Evolutionary conservation across 1,139 yeast genomes (phyloP), one percentile per base, ranked within the genome.

Genomic region (Blastobotrys indianensis): DNA sequence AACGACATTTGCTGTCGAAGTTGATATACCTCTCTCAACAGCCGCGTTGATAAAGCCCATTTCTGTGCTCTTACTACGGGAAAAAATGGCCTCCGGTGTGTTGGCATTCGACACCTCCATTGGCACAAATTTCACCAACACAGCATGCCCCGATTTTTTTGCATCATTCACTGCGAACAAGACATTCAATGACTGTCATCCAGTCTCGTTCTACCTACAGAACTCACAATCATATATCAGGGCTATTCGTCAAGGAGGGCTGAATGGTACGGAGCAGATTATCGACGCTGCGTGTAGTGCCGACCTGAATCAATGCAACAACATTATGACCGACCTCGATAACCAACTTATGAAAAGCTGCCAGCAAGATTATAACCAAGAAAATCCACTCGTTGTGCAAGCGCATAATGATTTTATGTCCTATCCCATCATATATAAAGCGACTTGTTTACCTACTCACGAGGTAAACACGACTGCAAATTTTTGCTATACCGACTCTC

Each of bases 71-170:
- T 20, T 20, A 20, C 25, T 20, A 20, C 25, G 7, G 7, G 25
- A 20, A 7, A 20, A 20, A 20, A 20, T 20, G 25, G 25, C 25
- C 25, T 20, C 25, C 4, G 25, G 25, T 13, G 32, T 43, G 11
- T 39, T 51, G 29, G 61, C 65, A n/a, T 63, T 63, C 50, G 67
- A 63, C 50, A 55, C 66, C 13, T 54, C 65, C n/a, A 55, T 63
- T 30, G 65, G 66, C 36, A 42, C 47, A 5, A 58, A 58, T 48
- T 62, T 62, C 53, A 56, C 64, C 15, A 51, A 56, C 30, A 31
- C 53, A 1, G 51, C 62, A 4, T 63, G 67, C 41, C 60, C 61
- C 13, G 37, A 44, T 8, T 63, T 57, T 41, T 61, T 63, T 48
- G 39, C 48, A n/a, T 17, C 38, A 16, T 61, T 63, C 47, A 55